phyloP scores from a whole-genome alignment of 345 rosid genomes.

The Heritiera littoralis region DNA sequence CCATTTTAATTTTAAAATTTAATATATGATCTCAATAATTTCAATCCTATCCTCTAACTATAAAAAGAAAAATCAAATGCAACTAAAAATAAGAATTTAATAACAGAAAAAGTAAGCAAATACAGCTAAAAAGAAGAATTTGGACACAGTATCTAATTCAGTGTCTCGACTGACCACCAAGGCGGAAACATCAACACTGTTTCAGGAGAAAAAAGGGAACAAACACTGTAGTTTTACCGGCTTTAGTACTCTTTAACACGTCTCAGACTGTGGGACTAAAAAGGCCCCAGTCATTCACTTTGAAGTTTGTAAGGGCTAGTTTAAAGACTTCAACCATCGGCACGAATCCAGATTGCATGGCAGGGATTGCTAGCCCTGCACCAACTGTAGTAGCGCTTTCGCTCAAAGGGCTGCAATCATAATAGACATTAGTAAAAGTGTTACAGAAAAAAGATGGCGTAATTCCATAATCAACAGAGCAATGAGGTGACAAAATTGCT shows the following conservation, averaged over 20 bases:
- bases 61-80: too few species aligned
- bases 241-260: background rate
- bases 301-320: slow-evolving; percentile 67
- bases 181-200: background rate
- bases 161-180: too few species aligned
- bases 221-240: background rate
- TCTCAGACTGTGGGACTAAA: slow-evolving; percentile 43
- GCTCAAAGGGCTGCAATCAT: slow-evolving; percentile 66
- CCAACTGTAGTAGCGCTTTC: slow-evolving; percentile 71
- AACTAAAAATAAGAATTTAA: too few species aligned
- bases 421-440: slow-evolving; percentile 7
- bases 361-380: slow-evolving; percentile 67
- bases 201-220: background rate
- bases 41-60: too few species aligned
- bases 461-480: background rate
- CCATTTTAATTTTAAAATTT: too few species aligned
- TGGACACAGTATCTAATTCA: too few species aligned
- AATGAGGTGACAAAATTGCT: background rate
- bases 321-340: slow-evolving; percentile 72
- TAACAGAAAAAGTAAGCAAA: too few species aligned
- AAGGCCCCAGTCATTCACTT: slow-evolving; percentile 75
- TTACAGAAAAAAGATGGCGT: background rate
- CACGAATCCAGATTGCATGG: slow-evolving; percentile 54
- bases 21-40: too few species aligned
- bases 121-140: too few species aligned